These are phyloP conservation scores for Aspergillus quadricinctus DNA, from an alignment of 2,329 filamentous ascomycete species.

Conservation along the genomic window DNA sequence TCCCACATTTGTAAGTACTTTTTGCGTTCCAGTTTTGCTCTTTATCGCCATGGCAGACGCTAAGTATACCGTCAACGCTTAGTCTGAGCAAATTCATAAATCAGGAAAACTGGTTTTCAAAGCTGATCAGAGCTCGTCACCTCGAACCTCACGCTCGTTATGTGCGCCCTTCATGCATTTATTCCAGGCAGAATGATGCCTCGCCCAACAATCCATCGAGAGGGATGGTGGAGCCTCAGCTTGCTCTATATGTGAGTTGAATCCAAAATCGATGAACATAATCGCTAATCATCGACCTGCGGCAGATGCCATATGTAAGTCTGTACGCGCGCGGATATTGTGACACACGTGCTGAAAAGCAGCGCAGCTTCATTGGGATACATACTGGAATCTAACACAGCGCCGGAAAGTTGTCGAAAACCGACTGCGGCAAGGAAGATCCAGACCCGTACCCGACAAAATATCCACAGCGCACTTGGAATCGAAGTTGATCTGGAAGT, in stretches of 20 bases:
- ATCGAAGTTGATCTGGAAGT: constrained; percentile 60
- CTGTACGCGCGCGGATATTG: not conserved
- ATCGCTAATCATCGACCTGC: constrained; percentile 1
- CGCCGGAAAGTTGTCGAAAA: constrained; percentile 53
- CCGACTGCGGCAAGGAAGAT: constrained; percentile 51
- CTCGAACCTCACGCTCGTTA: constrained; percentile 38
- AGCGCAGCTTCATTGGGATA: constrained; percentile 58
- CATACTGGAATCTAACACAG: constrained; percentile 54
- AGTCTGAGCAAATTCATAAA: constrained; percentile 36
- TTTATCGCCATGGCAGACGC: not conserved
- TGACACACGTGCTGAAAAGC: not conserved
- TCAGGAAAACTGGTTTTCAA: constrained; percentile 33
- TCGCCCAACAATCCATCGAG: constrained; percentile 9
- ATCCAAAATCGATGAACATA: not conserved
- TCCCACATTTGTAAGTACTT: constrained; percentile 16
- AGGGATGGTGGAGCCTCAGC: constrained; percentile 17
- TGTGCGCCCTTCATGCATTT: constrained; percentile 33
- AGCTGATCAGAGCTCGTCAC: constrained; percentile 35
- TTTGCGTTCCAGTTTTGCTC: not conserved
- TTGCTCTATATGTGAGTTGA: constrained; percentile 28
- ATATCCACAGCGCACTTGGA: constrained; percentile 55
- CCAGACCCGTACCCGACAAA: constrained; percentile 52
- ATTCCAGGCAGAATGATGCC: constrained; percentile 24
- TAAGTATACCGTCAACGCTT: constrained; percentile 6
- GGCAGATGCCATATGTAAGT: constrained; percentile 28